Conservation (phyloP, 108 stramenopile genomes). For the Cyclotella distinguenda region DNA sequence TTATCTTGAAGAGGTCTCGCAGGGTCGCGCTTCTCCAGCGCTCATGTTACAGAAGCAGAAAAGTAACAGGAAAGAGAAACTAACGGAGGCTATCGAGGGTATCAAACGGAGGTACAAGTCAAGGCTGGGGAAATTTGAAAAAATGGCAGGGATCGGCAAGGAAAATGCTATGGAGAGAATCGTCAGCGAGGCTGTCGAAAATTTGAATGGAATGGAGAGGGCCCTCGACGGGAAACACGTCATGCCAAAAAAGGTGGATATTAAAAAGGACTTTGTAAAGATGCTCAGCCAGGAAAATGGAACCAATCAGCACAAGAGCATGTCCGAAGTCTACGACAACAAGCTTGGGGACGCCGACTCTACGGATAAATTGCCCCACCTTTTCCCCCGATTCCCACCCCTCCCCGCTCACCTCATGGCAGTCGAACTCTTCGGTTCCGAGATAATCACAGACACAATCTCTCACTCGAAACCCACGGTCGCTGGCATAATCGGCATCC, state of each 20-base stretch:
- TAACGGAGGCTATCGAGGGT: constrained; percentile 14
- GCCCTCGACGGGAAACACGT: constrained; percentile 24
- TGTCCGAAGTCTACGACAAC: not conserved
- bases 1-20: constrained; percentile 29
- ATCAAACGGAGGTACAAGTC: constrained; percentile 9
- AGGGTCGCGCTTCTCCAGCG: constrained; percentile 26
- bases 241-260: constrained; percentile 12
- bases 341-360: not conserved
- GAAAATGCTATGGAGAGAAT: constrained; percentile 10
- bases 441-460: constrained; percentile 41
- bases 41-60: constrained; percentile 5
- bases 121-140: constrained; percentile 11
- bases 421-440: constrained; percentile 21
- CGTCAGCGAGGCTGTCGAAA: constrained; percentile 21
- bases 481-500: constrained; percentile 51
- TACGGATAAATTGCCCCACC: constrained; percentile 14
- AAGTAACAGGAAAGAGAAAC: constrained; percentile 12
- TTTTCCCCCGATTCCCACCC: constrained; percentile 31
- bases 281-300: constrained; percentile 12
- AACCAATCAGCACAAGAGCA: not conserved
- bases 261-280: constrained; percentile 21
- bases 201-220: constrained; percentile 19
- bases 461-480: constrained; percentile 48
- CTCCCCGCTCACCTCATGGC: constrained; percentile 19
- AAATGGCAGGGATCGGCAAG: not conserved